Percentiles rank a stretch among this genome's conserved stretches.
phyloP scores from a whole-genome alignment of 139 green algal genomes.

The Micractinium sp. region DNA sequence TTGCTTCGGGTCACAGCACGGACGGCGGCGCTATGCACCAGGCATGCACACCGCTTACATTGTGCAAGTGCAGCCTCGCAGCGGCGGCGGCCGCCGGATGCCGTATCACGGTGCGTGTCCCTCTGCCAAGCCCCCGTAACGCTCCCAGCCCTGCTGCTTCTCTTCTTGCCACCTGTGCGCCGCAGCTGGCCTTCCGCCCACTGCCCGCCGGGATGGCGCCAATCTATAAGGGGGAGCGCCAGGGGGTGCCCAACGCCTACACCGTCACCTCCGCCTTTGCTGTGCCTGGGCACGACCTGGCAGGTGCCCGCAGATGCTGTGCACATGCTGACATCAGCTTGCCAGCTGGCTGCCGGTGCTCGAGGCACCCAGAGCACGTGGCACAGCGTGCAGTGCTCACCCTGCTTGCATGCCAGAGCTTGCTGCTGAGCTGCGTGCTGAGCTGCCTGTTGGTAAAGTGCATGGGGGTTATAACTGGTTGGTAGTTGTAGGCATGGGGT shows the following conservation, averaged over 20 bases:
- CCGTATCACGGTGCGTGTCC: too few species aligned
- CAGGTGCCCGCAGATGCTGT: not conserved
- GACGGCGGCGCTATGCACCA: not conserved
- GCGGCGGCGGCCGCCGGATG: too few species aligned
- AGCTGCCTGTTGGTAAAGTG: not conserved
- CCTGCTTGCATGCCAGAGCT: too few species aligned
- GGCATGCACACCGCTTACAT: not conserved
- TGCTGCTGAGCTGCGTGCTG: too few species aligned
- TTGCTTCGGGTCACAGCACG: not conserved
- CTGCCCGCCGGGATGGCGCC: not conserved
- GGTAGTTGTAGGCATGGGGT: not conserved
- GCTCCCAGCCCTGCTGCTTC: not conserved
- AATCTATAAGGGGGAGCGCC: not conserved
- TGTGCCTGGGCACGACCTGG: not conserved
- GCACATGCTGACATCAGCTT: too few species aligned
- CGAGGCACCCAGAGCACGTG: too few species aligned
- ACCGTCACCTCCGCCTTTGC: slow-evolving; percentile 22
- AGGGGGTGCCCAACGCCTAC: slow-evolving; percentile 1
- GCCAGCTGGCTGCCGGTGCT: too few species aligned
- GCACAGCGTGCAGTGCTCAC: too few species aligned
- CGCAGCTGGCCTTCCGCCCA: slow-evolving; percentile 20
- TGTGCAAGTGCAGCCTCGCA: not conserved
- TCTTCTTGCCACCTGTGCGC: not conserved
- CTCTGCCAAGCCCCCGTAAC: too few species aligned
- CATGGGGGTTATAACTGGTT: not conserved